Percentiles rank a stretch among this genome's conserved stretches.
phyloP scores from a whole-genome alignment of 1,284 basidiomycete species.

The Ganoderma multipileum region DNA sequence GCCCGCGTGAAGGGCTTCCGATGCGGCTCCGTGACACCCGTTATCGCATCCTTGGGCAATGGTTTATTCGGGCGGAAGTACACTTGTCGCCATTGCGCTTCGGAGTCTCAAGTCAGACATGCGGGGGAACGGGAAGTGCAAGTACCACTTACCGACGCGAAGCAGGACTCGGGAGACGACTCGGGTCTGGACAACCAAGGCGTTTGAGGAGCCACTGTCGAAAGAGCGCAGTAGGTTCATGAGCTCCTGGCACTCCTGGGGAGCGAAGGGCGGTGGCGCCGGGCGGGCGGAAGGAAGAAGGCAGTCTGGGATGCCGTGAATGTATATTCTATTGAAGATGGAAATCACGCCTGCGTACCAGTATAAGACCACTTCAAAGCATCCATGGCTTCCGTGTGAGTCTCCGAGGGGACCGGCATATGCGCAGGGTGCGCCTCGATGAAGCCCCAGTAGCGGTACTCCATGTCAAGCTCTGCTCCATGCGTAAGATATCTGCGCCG shows the following conservation, averaged over 20 bases:
- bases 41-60: conserved; percentile 57
- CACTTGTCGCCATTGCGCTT: conserved; percentile 76
- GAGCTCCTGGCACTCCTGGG: conserved; percentile 76
- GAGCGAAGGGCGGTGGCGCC: conserved; percentile 68
- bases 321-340: conserved; percentile 3
- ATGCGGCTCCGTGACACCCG: conserved; percentile 40
- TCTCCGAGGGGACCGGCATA: conserved; percentile 53
- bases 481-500: not conserved
- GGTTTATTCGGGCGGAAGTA: conserved; percentile 69
- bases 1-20: conserved; percentile 52
- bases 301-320: conserved; percentile 52
- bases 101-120: conserved; percentile 3
- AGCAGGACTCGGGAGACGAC: conserved; percentile 72
- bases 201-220: conserved; percentile 44
- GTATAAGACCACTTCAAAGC: conserved; percentile 79
- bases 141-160: conserved; percentile 59
- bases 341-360: conserved; percentile 45
- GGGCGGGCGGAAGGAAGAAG: conserved; percentile 63
- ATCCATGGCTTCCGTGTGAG: conserved; percentile 70
- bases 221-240: conserved; percentile 64
- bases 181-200: conserved; percentile 64
- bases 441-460: conserved; percentile 79
- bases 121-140: conserved; percentile 7
- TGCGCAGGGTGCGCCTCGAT: conserved; percentile 80
- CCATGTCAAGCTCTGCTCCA: conserved; percentile 64